Evolutionary conservation across 78 protist species (phyloP).

Genomic region (Chrysochromulina tobinii): DNA sequence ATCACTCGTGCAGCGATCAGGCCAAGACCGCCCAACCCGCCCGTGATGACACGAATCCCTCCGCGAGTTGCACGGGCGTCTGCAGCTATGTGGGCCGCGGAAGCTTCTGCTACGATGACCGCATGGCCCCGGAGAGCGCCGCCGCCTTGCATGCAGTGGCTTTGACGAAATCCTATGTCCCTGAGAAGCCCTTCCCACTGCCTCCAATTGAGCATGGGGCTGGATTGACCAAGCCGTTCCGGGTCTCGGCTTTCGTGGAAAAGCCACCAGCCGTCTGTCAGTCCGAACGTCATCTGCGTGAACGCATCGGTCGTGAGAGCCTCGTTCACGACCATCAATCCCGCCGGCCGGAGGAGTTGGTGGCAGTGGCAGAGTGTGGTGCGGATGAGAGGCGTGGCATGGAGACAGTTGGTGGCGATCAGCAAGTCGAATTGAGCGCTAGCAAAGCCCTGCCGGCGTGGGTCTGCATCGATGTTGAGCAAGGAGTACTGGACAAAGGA

Average conservation of each 20-base stretch:
- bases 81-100: not conserved
- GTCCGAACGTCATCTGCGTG: not conserved
- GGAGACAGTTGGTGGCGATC: not conserved
- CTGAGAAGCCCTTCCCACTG: not conserved
- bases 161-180: not conserved
- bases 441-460: not conserved
- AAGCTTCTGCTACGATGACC: not conserved
- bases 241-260: not conserved
- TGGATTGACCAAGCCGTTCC: not conserved
- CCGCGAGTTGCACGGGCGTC: not conserved
- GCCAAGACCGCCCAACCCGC: too few relatives aligned
- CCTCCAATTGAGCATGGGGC: not conserved
- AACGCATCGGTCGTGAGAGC: not conserved
- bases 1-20: too few relatives aligned
- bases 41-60: too few relatives aligned
- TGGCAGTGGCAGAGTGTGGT: not conserved
- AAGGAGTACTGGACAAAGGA: not conserved
- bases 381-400: not conserved
- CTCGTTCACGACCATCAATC: not conserved
- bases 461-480: not conserved
- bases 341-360: not conserved
- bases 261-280: conserved; percentile 1
- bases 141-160: not conserved
- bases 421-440: not conserved
- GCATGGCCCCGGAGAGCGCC: not conserved